These are phyloP conservation scores for Hypoxylon sp. DNA, from an alignment of 2,329 filamentous ascomycete species.

Conservation along the genomic window DNA sequence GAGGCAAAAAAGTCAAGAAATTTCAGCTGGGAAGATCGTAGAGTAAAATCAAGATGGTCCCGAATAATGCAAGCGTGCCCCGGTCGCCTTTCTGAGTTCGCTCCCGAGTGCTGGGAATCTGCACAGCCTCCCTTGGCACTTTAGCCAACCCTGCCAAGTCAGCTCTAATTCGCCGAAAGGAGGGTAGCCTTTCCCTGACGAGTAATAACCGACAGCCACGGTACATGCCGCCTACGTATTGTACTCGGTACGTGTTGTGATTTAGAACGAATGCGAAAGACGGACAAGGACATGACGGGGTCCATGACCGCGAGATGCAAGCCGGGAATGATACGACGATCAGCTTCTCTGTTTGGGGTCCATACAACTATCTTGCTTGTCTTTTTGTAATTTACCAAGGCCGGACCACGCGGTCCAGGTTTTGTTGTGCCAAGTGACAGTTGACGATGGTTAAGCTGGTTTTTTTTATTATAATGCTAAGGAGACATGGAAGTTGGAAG, in stretches of 20 bases:
- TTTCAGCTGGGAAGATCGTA: constrained; percentile 6
- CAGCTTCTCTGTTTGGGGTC: constrained; percentile 29
- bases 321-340: constrained; percentile 39
- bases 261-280: constrained; percentile 1
- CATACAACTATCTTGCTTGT: constrained; percentile 7
- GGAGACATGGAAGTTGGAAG: neutral
- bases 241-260: constrained; percentile 11
- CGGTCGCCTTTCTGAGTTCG: constrained; percentile 7
- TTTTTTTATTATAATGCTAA: constrained; percentile 7
- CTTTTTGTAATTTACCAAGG: constrained; percentile 38
- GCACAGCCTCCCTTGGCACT: constrained; percentile 52
- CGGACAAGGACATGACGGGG: constrained; percentile 11
- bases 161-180: constrained; percentile 41
- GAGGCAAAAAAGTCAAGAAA: constrained; percentile 23
- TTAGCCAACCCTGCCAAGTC: constrained; percentile 14
- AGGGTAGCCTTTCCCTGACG: constrained; percentile 33
- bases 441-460: constrained; percentile 15
- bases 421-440: constrained; percentile 37
- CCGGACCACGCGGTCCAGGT: constrained; percentile 37
- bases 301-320: constrained; percentile 14
- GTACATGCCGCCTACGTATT: constrained; percentile 35
- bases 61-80: constrained; percentile 11
- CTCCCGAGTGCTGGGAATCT: constrained; percentile 30
- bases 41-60: constrained; percentile 27
- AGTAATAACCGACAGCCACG: constrained; percentile 41